These are phyloP conservation scores for Stereum hirsutum DNA, from an alignment of 1,284 basidiomycete genomes.

Conservation along the genomic window DNA sequence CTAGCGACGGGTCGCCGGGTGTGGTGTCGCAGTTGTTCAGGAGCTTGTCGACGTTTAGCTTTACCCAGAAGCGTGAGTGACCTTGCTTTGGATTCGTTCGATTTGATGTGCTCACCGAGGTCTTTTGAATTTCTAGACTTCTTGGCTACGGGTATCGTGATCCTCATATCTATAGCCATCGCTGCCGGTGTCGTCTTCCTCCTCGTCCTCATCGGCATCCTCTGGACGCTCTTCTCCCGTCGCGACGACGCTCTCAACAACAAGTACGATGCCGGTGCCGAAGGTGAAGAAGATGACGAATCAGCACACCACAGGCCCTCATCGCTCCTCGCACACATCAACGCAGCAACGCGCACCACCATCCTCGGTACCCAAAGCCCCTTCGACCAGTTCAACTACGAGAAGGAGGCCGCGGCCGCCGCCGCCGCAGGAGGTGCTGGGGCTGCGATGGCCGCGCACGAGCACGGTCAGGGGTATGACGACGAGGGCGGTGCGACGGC, in stretches of 20 bases:
- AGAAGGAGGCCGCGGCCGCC: slow-evolving; percentile 39
- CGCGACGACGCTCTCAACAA: slow-evolving; percentile 57
- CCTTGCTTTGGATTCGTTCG: slow-evolving; percentile 1
- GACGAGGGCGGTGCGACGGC: slow-evolving; percentile 13
- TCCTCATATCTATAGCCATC: slow-evolving; percentile 95
- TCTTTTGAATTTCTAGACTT: slow-evolving; percentile 42
- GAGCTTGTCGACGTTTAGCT: slow-evolving; percentile 71
- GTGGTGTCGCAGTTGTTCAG: slow-evolving; percentile 75
- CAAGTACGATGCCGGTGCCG: slow-evolving; percentile 45
- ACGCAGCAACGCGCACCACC: slow-evolving; percentile 74
- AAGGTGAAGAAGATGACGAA: slow-evolving; percentile 64
- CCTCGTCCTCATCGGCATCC: slow-evolving; percentile 78
- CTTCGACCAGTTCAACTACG: slow-evolving; percentile 34
- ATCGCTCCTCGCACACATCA: slow-evolving; percentile 78
- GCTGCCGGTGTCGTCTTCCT: slow-evolving; percentile 93
- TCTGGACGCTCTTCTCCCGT: slow-evolving; percentile 83
- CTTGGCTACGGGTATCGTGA: slow-evolving; percentile 88
- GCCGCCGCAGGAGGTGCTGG: too few species aligned
- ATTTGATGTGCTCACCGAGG: slow-evolving; percentile 6
- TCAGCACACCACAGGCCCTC: slow-evolving; percentile 69
- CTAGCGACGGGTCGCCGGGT: slow-evolving; percentile 63
- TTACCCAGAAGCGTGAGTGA: slow-evolving; percentile 58
- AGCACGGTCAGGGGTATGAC: too few species aligned
- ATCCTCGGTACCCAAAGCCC: slow-evolving; percentile 54
- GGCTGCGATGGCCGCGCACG: too few species aligned